Evolutionary conservation across 257 asterid genomes (phyloP), one percentile per base, ranked within the genome.

Genomic region (Coffea canephora): DNA sequence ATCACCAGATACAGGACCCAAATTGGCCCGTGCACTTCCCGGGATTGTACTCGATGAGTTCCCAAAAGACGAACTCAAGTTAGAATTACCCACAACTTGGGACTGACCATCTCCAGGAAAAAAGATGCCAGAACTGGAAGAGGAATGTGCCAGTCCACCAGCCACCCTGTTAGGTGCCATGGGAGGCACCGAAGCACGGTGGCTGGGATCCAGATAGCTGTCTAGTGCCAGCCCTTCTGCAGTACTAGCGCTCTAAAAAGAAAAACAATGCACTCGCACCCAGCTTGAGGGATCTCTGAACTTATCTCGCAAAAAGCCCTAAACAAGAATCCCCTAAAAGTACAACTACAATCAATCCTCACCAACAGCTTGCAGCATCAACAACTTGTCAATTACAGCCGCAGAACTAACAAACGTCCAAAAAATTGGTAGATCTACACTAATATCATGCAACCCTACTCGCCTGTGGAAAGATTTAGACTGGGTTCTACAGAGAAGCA

Each of bases 51-150:
- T 92, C 21, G 90, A 76, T 10, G 97, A 87, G 89, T 92, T 91
- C 45, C 92, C 91, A 62, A 92, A 85, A 77, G 95, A 90, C 27
- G 94, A 88, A 87, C 90, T 89, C 85, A 94, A 81, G 79, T 89
- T 91, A 46, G 98, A 86, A 84, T 93, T 92, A 71, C 95, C 95
- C 45, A 79, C 87, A 70, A 86, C 88, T 66, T 89, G 96, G 25
- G 96, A 89, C 61, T 84, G 96, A 73, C 88, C 93, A 78, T 90
- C 97, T 69, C 97, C 97, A 83, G 90, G 96, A 73, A 89, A 91
- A 84, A 92, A 91, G 64, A 92, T 90, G 69, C 97, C 97, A 13
- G 97, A 96, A 83, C 93, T 84, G 3, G 96, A 91, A 83, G 97
- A 87, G 72, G 98, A 94, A 81, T 88, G 98, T 74, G 91, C 83